phyloP scores from a whole-genome alignment of 495 filamentous ascomycete species.

The Aspergillus bertholletiae region DNA sequence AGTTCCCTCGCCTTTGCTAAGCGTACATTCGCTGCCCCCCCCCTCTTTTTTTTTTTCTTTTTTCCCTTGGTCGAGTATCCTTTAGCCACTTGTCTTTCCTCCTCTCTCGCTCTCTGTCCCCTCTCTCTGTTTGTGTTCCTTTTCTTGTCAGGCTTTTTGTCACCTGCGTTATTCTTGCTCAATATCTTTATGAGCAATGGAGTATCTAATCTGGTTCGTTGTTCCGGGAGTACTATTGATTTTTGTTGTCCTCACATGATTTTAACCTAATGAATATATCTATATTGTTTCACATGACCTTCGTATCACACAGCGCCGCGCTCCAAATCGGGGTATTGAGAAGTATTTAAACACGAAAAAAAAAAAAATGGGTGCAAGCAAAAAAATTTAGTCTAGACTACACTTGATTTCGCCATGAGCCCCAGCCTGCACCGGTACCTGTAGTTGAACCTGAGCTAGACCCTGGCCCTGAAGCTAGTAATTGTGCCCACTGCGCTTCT shows the following conservation, averaged over 20 bases:
- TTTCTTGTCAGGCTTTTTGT: neutral
- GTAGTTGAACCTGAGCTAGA: too few species aligned
- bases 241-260: neutral
- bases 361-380: too few species aligned
- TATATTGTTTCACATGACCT: neutral
- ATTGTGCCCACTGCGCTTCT: constrained; percentile 37
- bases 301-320: neutral
- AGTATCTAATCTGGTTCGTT: neutral
- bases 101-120: neutral
- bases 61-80: too few species aligned
- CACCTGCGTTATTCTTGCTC: neutral
- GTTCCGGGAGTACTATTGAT: neutral
- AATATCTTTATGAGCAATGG: neutral
- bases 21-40: neutral
- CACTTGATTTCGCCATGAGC: constrained; percentile 9
- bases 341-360: neutral
- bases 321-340: neutral
- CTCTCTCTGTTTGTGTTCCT: neutral
- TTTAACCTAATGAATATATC: neutral
- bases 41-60: neutral
- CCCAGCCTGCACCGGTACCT: constrained; percentile 9
- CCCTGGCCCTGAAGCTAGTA: constrained; percentile 20
- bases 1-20: constrained; percentile 39
- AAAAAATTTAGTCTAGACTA: neutral
- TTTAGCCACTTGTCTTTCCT: too few species aligned